phyloP scores from a whole-genome alignment of 2,329 filamentous ascomycete genomes.

The Aspergillus viridinutans region DNA sequence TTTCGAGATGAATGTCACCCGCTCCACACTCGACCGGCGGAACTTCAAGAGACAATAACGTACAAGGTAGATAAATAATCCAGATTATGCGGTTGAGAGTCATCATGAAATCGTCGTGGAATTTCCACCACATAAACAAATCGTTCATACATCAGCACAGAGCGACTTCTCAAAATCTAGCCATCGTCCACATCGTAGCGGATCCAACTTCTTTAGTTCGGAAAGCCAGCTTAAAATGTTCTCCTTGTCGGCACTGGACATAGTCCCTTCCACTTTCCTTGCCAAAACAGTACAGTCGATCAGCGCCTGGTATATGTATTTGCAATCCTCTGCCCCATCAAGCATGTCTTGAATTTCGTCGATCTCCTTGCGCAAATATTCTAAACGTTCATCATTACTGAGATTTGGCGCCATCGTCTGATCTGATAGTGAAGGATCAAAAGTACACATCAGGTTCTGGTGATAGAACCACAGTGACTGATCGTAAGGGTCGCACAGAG shows the following conservation, averaged over 20 bases:
- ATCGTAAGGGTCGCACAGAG: conserved; percentile 85
- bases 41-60: neutral
- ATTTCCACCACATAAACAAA: neutral
- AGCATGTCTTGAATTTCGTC: conserved; percentile 66
- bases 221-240: conserved; percentile 58
- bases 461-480: conserved; percentile 98
- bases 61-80: neutral
- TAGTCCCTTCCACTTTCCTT: conserved; percentile 46
- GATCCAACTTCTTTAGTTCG: conserved; percentile 66
- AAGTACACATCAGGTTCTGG: conserved; percentile 73
- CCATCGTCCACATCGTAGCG: conserved; percentile 72
- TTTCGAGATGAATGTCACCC: neutral
- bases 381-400: conserved; percentile 55
- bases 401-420: conserved; percentile 64
- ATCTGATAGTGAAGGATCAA: conserved; percentile 49
- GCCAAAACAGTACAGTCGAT: conserved; percentile 67
- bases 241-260: conserved; percentile 41
- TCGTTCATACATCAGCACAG: conserved; percentile 20
- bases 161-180: conserved; percentile 56
- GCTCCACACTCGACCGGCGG: neutral
- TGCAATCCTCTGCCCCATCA: conserved; percentile 65
- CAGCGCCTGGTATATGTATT: conserved; percentile 86
- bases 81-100: neutral
- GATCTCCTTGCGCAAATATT: conserved; percentile 67
- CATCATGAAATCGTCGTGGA: neutral